Conservation (phyloP, 805 yeast species). For the Wickerhamomyces canadensis region DNA sequence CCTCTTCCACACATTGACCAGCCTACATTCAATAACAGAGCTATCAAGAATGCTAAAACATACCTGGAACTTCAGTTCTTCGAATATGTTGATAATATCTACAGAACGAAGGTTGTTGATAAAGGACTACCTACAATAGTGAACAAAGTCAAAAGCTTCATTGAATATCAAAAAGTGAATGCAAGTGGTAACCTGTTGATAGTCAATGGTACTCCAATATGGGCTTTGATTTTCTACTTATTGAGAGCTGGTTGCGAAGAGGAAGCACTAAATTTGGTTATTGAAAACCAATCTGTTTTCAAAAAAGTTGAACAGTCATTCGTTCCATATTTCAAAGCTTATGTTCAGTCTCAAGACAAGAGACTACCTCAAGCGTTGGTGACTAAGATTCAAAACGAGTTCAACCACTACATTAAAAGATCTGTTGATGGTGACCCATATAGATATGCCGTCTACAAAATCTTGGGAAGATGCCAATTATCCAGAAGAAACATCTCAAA, state of each 20-base stretch:
- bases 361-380: constrained; percentile 61
- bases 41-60: constrained; percentile 48
- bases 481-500: constrained; percentile 61
- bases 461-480: constrained; percentile 82
- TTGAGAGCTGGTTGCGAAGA: constrained; percentile 75
- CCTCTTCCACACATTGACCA: constrained; percentile 15
- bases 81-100: constrained; percentile 63
- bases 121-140: constrained; percentile 70
- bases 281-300: constrained; percentile 62
- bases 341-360: constrained; percentile 47
- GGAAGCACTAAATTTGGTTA: constrained; percentile 71
- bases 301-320: constrained; percentile 82
- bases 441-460: constrained; percentile 83
- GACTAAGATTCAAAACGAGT: constrained; percentile 71
- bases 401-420: constrained; percentile 75
- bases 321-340: constrained; percentile 72
- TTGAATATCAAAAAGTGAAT: constrained; percentile 40
- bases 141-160: constrained; percentile 63
- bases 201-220: constrained; percentile 83
- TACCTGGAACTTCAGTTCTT: constrained; percentile 75
- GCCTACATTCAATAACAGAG: constrained; percentile 25
- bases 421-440: constrained; percentile 73
- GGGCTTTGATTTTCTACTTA: constrained; percentile 87
- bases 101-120: constrained; percentile 44
- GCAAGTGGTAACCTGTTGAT: constrained; percentile 47